Percentiles rank a stretch among this genome's conserved stretches.
Evolutionary conservation across 768 basidiomycete genomes (phyloP).

Genomic region (Tubosaeta sp.): DNA sequence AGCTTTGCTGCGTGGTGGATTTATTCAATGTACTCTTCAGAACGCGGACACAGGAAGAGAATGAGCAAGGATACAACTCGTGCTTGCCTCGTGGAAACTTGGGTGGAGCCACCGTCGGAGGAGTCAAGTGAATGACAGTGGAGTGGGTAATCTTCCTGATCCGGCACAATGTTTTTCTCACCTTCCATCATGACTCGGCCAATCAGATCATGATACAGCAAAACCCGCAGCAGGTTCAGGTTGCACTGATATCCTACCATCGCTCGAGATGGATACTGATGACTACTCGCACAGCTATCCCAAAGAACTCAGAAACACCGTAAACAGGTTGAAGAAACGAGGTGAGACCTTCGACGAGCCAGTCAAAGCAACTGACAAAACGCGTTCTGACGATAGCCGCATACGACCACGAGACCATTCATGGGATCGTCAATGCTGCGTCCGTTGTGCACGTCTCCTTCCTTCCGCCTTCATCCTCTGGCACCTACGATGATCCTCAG

Average conservation of each 20-base stretch:
- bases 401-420: slow-evolving; percentile 21
- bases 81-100: too few species aligned
- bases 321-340: slow-evolving; percentile 23
- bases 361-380: not conserved
- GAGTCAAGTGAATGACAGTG: too few species aligned
- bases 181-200: not conserved
- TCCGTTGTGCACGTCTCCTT: slow-evolving; percentile 24
- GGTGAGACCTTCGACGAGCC: slow-evolving; percentile 8
- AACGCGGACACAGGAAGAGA: too few species aligned
- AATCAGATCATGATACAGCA: not conserved
- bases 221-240: not conserved
- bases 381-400: slow-evolving; percentile 4
- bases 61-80: too few species aligned
- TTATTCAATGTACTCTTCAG: too few species aligned
- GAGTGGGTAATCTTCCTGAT: too few species aligned
- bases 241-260: not conserved
- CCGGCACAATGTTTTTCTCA: not conserved
- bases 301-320: slow-evolving; percentile 17
- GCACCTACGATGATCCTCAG: slow-evolving; percentile 5
- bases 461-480: slow-evolving; percentile 15
- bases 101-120: too few species aligned
- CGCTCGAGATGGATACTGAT: slow-evolving; percentile 44
- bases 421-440: slow-evolving; percentile 20
- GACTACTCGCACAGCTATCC: slow-evolving; percentile 37
- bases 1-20: too few species aligned